phyloP scores from a whole-genome alignment of 2,329 filamentous ascomycete species.

The Endothia cerciana region DNA sequence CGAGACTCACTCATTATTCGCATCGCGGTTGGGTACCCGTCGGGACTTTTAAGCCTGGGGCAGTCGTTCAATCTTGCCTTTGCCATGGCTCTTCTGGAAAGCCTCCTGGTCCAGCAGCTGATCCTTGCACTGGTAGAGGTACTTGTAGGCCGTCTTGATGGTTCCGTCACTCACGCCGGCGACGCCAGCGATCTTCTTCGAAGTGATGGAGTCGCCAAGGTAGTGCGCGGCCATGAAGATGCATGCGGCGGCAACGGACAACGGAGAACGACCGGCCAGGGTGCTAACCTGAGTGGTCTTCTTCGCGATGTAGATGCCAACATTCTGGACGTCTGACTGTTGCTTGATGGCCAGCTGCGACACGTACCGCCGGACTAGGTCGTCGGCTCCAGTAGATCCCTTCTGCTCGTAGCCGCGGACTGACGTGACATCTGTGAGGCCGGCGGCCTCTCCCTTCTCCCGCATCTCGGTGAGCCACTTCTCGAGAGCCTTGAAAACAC shows the following conservation, averaged over 20 bases:
- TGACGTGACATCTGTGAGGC: slow-evolving; percentile 56
- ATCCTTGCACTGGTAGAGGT: slow-evolving; percentile 66
- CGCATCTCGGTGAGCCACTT: slow-evolving; percentile 80
- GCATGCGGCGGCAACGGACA: slow-evolving; percentile 92
- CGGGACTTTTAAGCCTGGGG: slow-evolving; percentile 48
- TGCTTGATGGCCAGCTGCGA: slow-evolving; percentile 76
- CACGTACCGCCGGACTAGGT: slow-evolving; percentile 89
- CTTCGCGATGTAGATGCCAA: slow-evolving; percentile 78
- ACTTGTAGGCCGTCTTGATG: slow-evolving; percentile 93
- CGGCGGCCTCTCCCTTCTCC: slow-evolving; percentile 59
- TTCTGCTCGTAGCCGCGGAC: slow-evolving; percentile 74
- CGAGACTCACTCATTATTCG: neutral
- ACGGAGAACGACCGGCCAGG: slow-evolving; percentile 87
- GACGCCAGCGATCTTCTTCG: slow-evolving; percentile 84
- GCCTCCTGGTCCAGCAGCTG: slow-evolving; percentile 26
- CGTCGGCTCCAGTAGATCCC: slow-evolving; percentile 76
- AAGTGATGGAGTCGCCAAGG: slow-evolving; percentile 75
- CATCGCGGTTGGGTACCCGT: neutral
- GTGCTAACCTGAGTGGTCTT: slow-evolving; percentile 78
- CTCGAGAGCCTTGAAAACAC: slow-evolving; percentile 92
- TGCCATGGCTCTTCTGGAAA: slow-evolving; percentile 46
- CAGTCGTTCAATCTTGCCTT: slow-evolving; percentile 72
- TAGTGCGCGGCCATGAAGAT: slow-evolving; percentile 95
- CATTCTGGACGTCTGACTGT: slow-evolving; percentile 74
- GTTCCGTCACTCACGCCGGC: slow-evolving; percentile 95